phyloP scores from a whole-genome alignment of 192 early-diverging fungal species.

The Funneliformis geosporum region DNA sequence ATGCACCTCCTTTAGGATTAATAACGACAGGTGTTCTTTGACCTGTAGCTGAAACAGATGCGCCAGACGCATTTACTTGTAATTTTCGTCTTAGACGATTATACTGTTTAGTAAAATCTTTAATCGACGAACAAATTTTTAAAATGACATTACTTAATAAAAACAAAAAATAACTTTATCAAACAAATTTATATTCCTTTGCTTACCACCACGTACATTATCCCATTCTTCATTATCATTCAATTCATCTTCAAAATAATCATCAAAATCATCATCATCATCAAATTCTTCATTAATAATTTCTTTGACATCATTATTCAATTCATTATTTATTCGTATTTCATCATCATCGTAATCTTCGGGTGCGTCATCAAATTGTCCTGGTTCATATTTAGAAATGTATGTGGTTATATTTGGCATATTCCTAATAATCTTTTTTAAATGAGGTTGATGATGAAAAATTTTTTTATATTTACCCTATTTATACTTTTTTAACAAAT shows the following conservation, averaged over 20 bases:
- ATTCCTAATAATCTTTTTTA: no score
- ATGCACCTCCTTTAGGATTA: no score
- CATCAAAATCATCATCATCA: slow-evolving; percentile 61
- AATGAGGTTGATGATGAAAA: no score
- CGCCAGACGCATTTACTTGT: slow-evolving; percentile 39
- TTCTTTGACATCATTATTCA: background rate
- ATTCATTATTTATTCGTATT: background rate
- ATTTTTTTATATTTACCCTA: no score
- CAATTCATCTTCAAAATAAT: slow-evolving; percentile 68
- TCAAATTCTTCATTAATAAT: slow-evolving; percentile 5
- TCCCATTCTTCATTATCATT: slow-evolving; percentile 82
- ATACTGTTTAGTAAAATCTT: slow-evolving; percentile 94
- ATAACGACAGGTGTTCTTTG: no score
- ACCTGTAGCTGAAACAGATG: no score
- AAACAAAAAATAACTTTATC: background rate
- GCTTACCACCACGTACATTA: slow-evolving; percentile 66
- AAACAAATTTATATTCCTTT: background rate
- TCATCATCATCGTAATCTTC: slow-evolving; percentile 8
- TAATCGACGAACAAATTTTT: background rate
- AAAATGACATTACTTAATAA: background rate
- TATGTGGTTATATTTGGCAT: slow-evolving; percentile 3
- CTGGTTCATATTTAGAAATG: slow-evolving; percentile 1
- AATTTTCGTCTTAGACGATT: slow-evolving; percentile 79
- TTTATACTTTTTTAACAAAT: no score
- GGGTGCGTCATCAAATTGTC: slow-evolving; percentile 30